Base-by-base conservation (phyloP, 2,329 filamentous ascomycete species). In the Claviceps africana region DNA sequence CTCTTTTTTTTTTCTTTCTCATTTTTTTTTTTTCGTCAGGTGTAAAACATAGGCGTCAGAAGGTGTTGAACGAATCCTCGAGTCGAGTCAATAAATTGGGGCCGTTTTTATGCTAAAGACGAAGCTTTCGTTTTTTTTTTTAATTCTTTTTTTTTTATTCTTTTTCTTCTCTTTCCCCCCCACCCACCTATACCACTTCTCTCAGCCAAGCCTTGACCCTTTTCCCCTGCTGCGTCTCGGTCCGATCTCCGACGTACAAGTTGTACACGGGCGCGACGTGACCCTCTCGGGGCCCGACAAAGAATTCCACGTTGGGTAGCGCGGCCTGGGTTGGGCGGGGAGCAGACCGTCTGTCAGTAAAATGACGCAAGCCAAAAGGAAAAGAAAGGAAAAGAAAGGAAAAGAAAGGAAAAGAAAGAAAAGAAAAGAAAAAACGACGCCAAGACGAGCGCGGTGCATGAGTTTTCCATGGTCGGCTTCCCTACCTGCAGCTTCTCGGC, bases 241-340 rank as follows among this genome's bases (percentile, higher is more conserved):
- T 56, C 2, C 50, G 54, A 35, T 57, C 54, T 10, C 55, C 55
- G 3, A 56, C 56, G n/a, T 54, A 56, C 6, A 59, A 37, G 39
- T 60, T 60, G 31, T 56, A 59, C 2, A 60, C 53, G 1, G 57
- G 57, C 33, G 58, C 58, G 10, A 60, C 58, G 28, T 60, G 58
- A 13, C 56, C 56, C 31, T 60, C 58, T 2, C 57, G 28, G 15
- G 45, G 51, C 2, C 56, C 58, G 4, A 58, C 39, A 21, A 60
- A 60, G 1, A 60, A 22, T 17, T 60, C 56, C 7, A 56, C 54
- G 25, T 56, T 47, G 7, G 57, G 54, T 3, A 56, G 54, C 2
- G 54, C 57, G 7, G 46, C 51, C 57, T 60, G n/a, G 3, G 9
- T 22, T n/a, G n/a, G n/a, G 7, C 13, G 25, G 15, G 9, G 43